phyloP scores from a whole-genome alignment of 129 eudicot genomes.

The Pittosporum tobira region DNA sequence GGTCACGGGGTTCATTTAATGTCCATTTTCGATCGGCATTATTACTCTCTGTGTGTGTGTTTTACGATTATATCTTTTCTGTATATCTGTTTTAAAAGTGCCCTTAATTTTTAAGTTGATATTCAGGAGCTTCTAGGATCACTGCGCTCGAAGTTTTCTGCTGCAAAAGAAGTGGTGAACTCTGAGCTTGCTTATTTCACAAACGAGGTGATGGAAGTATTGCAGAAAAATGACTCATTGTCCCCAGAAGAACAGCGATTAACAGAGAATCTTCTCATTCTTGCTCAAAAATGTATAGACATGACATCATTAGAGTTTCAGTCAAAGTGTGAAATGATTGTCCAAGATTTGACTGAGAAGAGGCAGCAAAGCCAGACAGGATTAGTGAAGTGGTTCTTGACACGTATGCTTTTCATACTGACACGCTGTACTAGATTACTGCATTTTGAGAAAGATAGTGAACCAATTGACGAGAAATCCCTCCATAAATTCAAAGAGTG shows the following conservation, averaged over 20 bases:
- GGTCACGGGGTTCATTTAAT: not conserved
- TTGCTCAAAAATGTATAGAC: conserved; percentile 44
- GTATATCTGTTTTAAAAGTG: not conserved
- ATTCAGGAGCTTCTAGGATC: conserved; percentile 71
- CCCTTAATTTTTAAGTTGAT: conserved; percentile 10
- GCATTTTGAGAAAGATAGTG: conserved; percentile 72
- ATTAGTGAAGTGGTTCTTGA: conserved; percentile 58
- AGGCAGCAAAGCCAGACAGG: conserved; percentile 56
- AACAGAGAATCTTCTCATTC: conserved; percentile 48
- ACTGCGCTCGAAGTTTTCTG: conserved; percentile 59
- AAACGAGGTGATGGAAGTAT: conserved; percentile 40
- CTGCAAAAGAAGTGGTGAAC: conserved; percentile 70
- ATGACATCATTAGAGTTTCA: conserved; percentile 62
- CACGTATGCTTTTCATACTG: conserved; percentile 72
- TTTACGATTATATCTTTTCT: not conserved
- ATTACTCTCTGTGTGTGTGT: not conserved
- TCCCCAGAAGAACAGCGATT: conserved; percentile 36
- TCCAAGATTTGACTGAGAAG: conserved; percentile 57
- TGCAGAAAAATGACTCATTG: conserved; percentile 44
- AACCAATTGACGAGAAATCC: conserved; percentile 48
- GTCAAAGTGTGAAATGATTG: conserved; percentile 63
- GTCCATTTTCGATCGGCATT: not conserved
- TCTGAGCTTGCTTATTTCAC: conserved; percentile 58
- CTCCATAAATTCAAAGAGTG: conserved; percentile 58
- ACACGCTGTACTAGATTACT: conserved; percentile 84